Conservation (phyloP, 805 yeast genomes). For the Candida manassasensis region DNA sequence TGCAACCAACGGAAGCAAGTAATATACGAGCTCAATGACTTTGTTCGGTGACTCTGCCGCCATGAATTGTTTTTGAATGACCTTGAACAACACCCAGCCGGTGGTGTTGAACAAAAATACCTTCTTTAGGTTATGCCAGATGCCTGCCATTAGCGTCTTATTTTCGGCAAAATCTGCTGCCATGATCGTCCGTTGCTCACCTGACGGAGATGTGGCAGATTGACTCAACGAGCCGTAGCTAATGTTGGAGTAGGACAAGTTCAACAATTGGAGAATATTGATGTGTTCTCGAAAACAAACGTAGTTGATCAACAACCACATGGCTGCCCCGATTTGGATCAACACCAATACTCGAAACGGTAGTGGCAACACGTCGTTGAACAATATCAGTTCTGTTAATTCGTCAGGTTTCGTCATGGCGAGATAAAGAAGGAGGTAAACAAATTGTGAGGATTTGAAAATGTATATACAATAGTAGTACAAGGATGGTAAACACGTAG, state of each 20-base stretch:
- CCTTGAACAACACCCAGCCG: conserved; percentile 19
- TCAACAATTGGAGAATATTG: conserved; percentile 43
- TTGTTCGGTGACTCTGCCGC: conserved; percentile 1
- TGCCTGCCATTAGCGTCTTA: conserved; percentile 26
- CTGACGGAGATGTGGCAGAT: conserved; percentile 16
- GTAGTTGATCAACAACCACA: conserved; percentile 49
- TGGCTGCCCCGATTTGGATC: conserved; percentile 44
- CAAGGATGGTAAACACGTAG: too few species aligned
- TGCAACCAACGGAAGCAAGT: conserved; percentile 9
- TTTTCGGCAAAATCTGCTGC: conserved; percentile 30
- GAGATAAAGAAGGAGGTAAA: background rate
- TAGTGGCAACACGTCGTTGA: conserved; percentile 30
- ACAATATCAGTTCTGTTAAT: conserved; percentile 14
- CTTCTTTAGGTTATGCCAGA: conserved; percentile 27
- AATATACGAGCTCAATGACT: conserved; percentile 5
- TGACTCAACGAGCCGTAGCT: conserved; percentile 26
- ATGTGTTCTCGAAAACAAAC: conserved; percentile 36
- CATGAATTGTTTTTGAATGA: conserved; percentile 18
- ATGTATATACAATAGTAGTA: too few species aligned
- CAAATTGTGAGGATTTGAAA: background rate
- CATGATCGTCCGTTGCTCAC: conserved; percentile 29
- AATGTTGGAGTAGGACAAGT: conserved; percentile 36
- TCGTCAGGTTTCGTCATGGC: conserved; percentile 11
- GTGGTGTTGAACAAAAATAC: conserved; percentile 19
- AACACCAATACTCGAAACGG: conserved; percentile 46